Evolutionary conservation across 306 rosid genomes (phyloP).

Genomic region (Dalbergia cultrata): DNA sequence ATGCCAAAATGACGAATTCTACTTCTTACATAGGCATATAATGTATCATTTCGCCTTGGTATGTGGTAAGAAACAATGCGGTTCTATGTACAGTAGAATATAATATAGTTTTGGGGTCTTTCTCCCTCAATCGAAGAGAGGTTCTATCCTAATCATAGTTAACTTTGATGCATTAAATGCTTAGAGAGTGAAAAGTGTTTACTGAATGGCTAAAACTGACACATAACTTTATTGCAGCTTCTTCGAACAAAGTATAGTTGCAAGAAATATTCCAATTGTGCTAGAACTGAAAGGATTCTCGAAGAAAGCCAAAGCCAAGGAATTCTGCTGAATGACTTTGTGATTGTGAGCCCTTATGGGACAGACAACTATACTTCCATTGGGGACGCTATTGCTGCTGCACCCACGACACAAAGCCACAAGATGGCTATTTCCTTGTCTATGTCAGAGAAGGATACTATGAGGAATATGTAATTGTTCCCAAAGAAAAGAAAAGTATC

Average conservation of each 20-base stretch:
- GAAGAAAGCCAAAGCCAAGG: constrained; percentile 54
- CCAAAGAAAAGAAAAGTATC: constrained; percentile 63
- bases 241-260: constrained; percentile 54
- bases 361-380: constrained; percentile 70
- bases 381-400: constrained; percentile 67
- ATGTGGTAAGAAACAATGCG: background rate
- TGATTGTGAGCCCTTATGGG: constrained; percentile 60
- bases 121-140: too few relatives aligned
- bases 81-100: background rate
- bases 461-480: constrained; percentile 67
- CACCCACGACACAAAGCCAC: constrained; percentile 62
- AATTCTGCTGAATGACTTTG: constrained; percentile 57
- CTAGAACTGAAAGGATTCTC: constrained; percentile 51
- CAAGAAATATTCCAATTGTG: constrained; percentile 44
- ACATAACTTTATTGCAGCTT: constrained; percentile 52
- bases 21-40: background rate
- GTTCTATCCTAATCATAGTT: background rate
- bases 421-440: constrained; percentile 75
- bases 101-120: too few relatives aligned
- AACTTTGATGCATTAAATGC: constrained; percentile 1
- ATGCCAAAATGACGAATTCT: background rate
- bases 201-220: constrained; percentile 39
- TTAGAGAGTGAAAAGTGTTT: background rate
- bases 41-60: background rate
- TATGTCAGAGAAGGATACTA: constrained; percentile 69